Evolutionary conservation across 2,329 filamentous ascomycete genomes (phyloP), one percentile per base, ranked within the genome.

Genomic region (Colletotrichum nymphaeae): DNA sequence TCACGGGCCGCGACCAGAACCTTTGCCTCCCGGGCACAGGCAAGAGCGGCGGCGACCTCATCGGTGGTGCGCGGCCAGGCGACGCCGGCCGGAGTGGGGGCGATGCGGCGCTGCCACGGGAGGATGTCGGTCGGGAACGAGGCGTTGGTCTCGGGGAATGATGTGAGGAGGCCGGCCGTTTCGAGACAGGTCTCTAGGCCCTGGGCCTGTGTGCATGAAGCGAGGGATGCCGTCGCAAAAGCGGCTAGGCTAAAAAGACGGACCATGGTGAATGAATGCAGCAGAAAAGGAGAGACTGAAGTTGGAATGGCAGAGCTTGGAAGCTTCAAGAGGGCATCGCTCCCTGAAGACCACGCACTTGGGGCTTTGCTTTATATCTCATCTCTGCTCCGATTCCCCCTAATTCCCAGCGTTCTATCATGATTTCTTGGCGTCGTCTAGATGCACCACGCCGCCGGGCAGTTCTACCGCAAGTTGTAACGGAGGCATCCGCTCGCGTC

Each of bases 1-100:
- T 73, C 74, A n/a, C 72, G 71, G 56, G 74, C 66, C 46, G 67
- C 67, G 14, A 71, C 74, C 28, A 68, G 68, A 16, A 75, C 72
- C 42, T 65, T 59, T 55, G 71, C 67, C 12, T 71, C 74, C 32
- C 74, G 71, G 24, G 74, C 74, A 32, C 74, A 75, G 32, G 71
- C 67, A 0, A 75, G 74, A 56, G 74, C 67, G 35, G 71, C 63
- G 32, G 74, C 71, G 4, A 75, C 59, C 60, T 75, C 63, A 5
- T 69, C 66, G 9, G 63, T 66, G 12, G 53, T 75, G 5, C 72
- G 58, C 8, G 74, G 74, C 66, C 60, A 74, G 49, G 71, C 63
- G 42, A 75, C 72, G n/a, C 66, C 74, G 49, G 67, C 74, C 22
- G 74, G 71, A 49, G 62, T 71, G 7, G 74, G 71, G 22, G 67